Base-by-base conservation (phyloP, 179 eudicot species). In the Silene coronaria region DNA sequence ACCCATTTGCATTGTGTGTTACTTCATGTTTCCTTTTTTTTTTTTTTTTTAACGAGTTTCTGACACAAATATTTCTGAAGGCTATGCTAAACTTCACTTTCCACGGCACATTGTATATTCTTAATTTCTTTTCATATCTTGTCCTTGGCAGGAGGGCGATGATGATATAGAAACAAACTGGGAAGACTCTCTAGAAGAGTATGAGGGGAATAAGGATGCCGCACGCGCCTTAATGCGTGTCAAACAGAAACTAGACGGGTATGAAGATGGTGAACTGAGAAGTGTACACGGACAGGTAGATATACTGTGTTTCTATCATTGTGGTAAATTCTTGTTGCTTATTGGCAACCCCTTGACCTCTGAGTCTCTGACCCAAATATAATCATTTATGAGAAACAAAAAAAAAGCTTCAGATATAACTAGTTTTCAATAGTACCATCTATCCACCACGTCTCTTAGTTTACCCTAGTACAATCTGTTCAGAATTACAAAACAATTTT, bases 261-360 rank as follows among this genome's bases (percentile, higher is more conserved):
- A 96, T 77, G 99, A 96, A 89, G 97, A 96, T 81, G 97, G 99
- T 78, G 97, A 96, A 87, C 88, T 93, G 96, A 88, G 96, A 86
- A 96, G 99, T 78, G 87, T 84, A 22, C 97, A 91, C 81, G 99
- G 99, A 26, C 99, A 96, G 96, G 97, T 93, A 83, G 83, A 57
- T 80, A 57, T 76, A 24, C 8, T 55, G n/a, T 17, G n/a, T 55
- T 55, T 17, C 59, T 55, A 1, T 55, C 59, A 1, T 17, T 55
- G 19, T 17, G 9, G 59, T 55, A 55, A 17, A 55, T 55, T 55
- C 6, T 4, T 55, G 59, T 55, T 55, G 59, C 59, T 55, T 55
- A 3, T 9, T n/a, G 21, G 9, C 64, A 6, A 5, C 30, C 30
- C 30, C 13, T 60, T 55, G 22, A 55, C 21, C 59, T n/a, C 19